Evolutionary conservation across 2,329 filamentous ascomycete genomes (phyloP).

Genomic region (Colletotrichum cereale): DNA sequence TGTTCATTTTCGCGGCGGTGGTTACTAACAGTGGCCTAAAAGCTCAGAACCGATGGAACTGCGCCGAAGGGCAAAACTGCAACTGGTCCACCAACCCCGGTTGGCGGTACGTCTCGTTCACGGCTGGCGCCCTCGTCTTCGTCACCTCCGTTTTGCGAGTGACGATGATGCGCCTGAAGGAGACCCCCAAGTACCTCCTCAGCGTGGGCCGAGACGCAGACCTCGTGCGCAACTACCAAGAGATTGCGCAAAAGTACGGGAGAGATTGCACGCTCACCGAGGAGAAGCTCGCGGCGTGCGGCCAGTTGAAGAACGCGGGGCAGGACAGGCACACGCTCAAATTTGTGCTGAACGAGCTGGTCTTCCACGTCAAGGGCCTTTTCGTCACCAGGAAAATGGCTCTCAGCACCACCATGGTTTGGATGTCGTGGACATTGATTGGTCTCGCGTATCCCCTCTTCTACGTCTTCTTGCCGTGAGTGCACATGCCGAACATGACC

Average conservation of each 20-base stretch:
- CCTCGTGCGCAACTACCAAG: conserved; percentile 58
- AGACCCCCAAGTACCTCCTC: conserved; percentile 71
- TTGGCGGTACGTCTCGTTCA: conserved; percentile 64
- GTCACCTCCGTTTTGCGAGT: conserved; percentile 65
- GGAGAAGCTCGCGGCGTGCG: conserved; percentile 59
- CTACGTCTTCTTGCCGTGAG: conserved; percentile 77
- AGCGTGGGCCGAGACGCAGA: conserved; percentile 64
- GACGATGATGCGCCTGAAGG: conserved; percentile 65
- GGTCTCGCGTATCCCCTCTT: conserved; percentile 81
- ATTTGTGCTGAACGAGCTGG: conserved; percentile 30
- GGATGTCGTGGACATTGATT: conserved; percentile 77
- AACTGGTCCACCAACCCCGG: conserved; percentile 59
- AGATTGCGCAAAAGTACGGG: conserved; percentile 54
- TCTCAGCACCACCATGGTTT: conserved; percentile 73
- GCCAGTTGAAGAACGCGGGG: conserved; percentile 53
- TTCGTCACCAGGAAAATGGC: conserved; percentile 72
- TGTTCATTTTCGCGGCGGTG: no score
- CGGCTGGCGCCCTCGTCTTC: conserved; percentile 59
- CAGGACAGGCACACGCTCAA: conserved; percentile 32
- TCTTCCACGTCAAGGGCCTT: conserved; percentile 72
- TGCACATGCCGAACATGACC: conserved; percentile 11
- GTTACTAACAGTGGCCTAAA: background rate
- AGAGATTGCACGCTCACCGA: conserved; percentile 55
- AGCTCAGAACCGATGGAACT: conserved; percentile 58
- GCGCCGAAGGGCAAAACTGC: conserved; percentile 53